Conservation (phyloP, 78 protist species). For the Polysphondylium violaceum region DNA sequence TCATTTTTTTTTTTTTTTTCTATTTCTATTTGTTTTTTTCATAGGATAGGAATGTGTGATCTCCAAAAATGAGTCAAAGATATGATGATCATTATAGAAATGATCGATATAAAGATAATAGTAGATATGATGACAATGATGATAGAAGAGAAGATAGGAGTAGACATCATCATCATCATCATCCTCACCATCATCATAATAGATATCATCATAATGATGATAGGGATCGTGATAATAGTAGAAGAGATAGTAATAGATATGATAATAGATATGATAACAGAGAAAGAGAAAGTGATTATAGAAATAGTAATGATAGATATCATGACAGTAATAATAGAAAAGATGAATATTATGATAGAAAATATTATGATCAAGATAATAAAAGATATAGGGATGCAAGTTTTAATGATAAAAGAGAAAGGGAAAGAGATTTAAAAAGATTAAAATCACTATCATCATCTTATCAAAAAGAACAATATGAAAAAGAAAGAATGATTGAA, state of each 20-base stretch:
- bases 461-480: not conserved
- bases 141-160: not conserved
- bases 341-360: not conserved
- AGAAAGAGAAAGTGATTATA: not conserved
- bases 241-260: not conserved
- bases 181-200: not conserved
- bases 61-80: too few species aligned
- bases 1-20: slow-evolving; percentile 3
- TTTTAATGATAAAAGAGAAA: not conserved
- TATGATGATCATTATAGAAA: too few species aligned
- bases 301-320: not conserved
- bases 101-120: not conserved
- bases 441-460: not conserved
- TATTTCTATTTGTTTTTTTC: not conserved
- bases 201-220: not conserved
- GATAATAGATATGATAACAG: not conserved
- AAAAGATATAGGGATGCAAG: not conserved
- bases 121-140: not conserved
- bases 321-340: not conserved
- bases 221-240: not conserved
- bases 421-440: not conserved
- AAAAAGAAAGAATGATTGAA: not conserved
- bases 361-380: not conserved
- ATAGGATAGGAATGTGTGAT: too few species aligned
- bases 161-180: not conserved